Evolutionary conservation across 257 asterid species (phyloP).

Genomic region (Linaria vulgaris): DNA sequence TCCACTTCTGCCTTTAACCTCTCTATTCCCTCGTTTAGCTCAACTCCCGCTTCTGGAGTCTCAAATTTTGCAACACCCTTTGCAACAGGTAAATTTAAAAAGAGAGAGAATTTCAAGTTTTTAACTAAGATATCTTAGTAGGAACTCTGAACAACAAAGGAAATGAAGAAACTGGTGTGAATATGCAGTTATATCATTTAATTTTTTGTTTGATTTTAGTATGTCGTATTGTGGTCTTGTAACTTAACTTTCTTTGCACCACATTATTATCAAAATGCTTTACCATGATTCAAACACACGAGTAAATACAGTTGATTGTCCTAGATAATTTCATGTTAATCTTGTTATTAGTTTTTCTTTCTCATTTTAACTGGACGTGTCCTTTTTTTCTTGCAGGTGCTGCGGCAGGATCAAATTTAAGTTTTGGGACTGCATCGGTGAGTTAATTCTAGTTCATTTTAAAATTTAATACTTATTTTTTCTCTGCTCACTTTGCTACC

Average conservation of each 20-base stretch:
- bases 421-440: slow-evolving; percentile 78
- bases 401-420: slow-evolving; percentile 75
- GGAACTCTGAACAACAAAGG: not conserved
- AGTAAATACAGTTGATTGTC: slow-evolving; percentile 16
- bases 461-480: not conserved
- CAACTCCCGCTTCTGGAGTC: slow-evolving; percentile 71
- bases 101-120: not conserved
- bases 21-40: slow-evolving; percentile 53
- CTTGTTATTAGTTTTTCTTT: slow-evolving; percentile 9
- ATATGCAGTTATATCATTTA: slow-evolving; percentile 4
- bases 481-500: not conserved
- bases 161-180: not conserved
- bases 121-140: slow-evolving; percentile 3
- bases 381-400: slow-evolving; percentile 56
- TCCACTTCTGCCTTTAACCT: slow-evolving; percentile 49
- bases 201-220: slow-evolving; percentile 1
- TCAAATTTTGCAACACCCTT: slow-evolving; percentile 65
- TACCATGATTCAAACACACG: slow-evolving; percentile 1
- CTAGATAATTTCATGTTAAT: slow-evolving; percentile 7
- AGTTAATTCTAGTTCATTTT: slow-evolving; percentile 36
- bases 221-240: not conserved
- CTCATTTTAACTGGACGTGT: slow-evolving; percentile 17
- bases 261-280: slow-evolving; percentile 4
- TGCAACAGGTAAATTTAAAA: slow-evolving; percentile 57
- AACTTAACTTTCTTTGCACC: not conserved